A percentile compares a stretch with the other conserved stretches of the same genome.
Conservation (phyloP, 257 asterid genomes). For the Parsonsia alboflavescens region DNA sequence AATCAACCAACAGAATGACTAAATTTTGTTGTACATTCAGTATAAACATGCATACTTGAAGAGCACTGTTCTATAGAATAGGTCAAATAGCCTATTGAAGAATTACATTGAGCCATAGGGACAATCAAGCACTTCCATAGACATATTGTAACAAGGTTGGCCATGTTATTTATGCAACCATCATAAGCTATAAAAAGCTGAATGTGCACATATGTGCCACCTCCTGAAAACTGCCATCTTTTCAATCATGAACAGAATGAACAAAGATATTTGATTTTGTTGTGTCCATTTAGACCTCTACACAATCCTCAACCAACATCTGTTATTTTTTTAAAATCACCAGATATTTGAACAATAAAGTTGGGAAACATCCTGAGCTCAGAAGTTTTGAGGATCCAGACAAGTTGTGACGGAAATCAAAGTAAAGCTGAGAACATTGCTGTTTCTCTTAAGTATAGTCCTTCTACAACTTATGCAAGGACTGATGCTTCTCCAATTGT, state of each 20-base stretch:
- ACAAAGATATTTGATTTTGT: not conserved
- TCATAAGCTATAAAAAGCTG: not conserved
- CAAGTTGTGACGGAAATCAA: not conserved
- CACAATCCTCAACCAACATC: not conserved
- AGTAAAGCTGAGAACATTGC: not conserved
- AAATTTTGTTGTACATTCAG: not conserved
- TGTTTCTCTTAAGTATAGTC: not conserved
- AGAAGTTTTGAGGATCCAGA: not conserved
- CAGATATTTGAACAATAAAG: not conserved
- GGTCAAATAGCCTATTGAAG: not conserved
- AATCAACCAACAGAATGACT: conserved; percentile 15
- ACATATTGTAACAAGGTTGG: not conserved
- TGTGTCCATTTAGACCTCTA: not conserved
- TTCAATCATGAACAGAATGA: not conserved
- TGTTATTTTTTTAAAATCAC: not conserved
- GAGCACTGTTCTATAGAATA: not conserved
- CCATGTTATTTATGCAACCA: not conserved
- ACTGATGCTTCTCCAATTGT: not conserved
- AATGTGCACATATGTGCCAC: not conserved
- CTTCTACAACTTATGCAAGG: not conserved
- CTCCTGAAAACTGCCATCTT: not conserved
- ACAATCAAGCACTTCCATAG: not conserved
- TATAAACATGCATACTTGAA: not conserved
- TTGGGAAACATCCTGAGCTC: not conserved
- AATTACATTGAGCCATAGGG: not conserved